Evolutionary conservation across 2,329 filamentous ascomycete genomes (phyloP).

Genomic region (Pseudogymnoascus sp.): DNA sequence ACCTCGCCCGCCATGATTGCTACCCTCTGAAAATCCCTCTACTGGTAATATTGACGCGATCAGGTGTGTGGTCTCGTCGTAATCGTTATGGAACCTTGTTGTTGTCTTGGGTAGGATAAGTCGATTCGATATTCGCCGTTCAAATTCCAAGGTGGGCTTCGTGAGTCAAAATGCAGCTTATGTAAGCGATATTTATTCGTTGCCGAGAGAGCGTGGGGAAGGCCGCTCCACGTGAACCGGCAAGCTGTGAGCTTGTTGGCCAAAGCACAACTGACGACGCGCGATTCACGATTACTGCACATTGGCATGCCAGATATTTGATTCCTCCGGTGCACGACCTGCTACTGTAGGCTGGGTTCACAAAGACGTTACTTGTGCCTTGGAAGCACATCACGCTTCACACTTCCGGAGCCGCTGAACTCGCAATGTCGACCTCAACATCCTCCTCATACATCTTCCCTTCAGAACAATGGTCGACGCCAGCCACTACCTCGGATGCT

Average conservation of each 20-base stretch:
- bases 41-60: neutral
- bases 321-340: conserved; percentile 2
- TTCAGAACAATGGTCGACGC: conserved; percentile 9
- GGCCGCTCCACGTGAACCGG: conserved; percentile 12
- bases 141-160: conserved; percentile 12
- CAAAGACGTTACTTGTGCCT: neutral
- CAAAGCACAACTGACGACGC: neutral
- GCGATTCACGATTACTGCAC: neutral
- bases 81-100: neutral
- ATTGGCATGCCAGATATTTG: conserved; percentile 6
- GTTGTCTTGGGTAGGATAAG: neutral
- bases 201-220: neutral
- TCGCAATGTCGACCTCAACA: conserved; percentile 15
- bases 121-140: conserved; percentile 4
- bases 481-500: conserved; percentile 28
- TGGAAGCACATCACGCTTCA: neutral
- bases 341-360: conserved; percentile 3
- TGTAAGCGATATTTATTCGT: neutral
- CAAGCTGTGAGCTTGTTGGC: neutral
- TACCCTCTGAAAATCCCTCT: neutral
- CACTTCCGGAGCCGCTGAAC: neutral
- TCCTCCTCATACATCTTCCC: conserved; percentile 23
- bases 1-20: conserved; percentile 44
- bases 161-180: conserved; percentile 11
- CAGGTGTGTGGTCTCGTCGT: conserved; percentile 6